Percentiles rank a stretch among this genome's conserved stretches.
These are phyloP conservation scores for Trichoderma sp. DNA, from an alignment of 2,329 filamentous ascomycete genomes.

Conservation along the genomic window DNA sequence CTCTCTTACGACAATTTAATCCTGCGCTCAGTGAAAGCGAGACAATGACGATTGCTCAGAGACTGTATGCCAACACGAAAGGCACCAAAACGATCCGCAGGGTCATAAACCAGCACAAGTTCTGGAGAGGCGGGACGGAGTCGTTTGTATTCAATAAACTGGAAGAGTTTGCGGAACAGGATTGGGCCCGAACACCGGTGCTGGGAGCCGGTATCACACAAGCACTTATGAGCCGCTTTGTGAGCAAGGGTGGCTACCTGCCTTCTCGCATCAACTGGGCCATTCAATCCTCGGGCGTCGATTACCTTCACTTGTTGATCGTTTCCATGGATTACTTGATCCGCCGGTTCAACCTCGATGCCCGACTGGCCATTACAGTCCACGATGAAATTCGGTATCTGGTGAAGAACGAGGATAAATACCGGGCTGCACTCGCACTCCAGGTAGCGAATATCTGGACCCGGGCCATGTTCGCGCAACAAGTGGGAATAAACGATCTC, in stretches of 20 bases:
- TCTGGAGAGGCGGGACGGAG: constrained; percentile 96
- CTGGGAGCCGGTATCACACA: constrained; percentile 95
- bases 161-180: constrained; percentile 96
- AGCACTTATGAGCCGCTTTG: constrained; percentile 83
- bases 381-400: constrained; percentile 98
- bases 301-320: constrained; percentile 93
- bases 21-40: constrained; percentile 77
- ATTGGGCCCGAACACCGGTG: constrained; percentile 85
- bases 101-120: constrained; percentile 68
- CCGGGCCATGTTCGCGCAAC: constrained; percentile 93
- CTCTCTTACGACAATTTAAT: constrained; percentile 90
- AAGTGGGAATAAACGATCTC: constrained; percentile 93
- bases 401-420: constrained; percentile 81
- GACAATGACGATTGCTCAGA: constrained; percentile 73
- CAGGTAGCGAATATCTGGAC: constrained; percentile 97
- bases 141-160: constrained; percentile 98
- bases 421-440: constrained; percentile 86
- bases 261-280: constrained; percentile 99
- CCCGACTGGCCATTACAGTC: constrained; percentile 87
- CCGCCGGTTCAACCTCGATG: constrained; percentile 79
- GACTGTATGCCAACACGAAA: constrained; percentile 86
- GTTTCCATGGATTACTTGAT: constrained; percentile 93
- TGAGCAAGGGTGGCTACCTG: constrained; percentile 88
- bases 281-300: constrained; percentile 94
- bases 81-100: constrained; percentile 81